Evolutionary conservation across 2,329 filamentous ascomycete species (phyloP).

Genomic region (Neofusicoccum cordaticola): DNA sequence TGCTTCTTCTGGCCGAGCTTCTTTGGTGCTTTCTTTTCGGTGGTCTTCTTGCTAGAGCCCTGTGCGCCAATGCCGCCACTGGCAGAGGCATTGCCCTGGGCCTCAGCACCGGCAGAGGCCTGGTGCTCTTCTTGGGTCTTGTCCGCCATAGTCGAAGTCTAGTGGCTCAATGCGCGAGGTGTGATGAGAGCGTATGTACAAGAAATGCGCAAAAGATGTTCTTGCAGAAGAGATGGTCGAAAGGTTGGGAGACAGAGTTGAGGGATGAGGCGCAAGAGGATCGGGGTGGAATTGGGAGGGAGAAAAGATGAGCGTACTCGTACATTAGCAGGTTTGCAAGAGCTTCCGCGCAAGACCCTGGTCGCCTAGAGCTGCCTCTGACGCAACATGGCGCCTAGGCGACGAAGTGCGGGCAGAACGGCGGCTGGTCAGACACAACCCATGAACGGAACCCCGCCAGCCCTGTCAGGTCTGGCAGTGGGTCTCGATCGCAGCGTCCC

Average conservation of each 20-base stretch:
- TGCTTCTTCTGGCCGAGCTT: conserved; percentile 46
- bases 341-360: conserved; percentile 6
- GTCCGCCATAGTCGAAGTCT: conserved; percentile 21
- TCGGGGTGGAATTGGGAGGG: conserved; percentile 2
- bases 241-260: background rate
- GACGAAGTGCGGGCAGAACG: background rate
- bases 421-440: background rate
- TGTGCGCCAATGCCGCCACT: conserved; percentile 19
- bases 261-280: background rate
- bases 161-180: background rate
- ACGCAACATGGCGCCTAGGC: conserved; percentile 14
- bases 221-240: background rate
- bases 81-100: conserved; percentile 26
- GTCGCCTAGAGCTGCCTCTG: conserved; percentile 9
- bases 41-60: conserved; percentile 36
- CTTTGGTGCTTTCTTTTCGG: conserved; percentile 48
- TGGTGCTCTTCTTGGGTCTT: conserved; percentile 23
- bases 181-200: background rate
- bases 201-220: background rate
- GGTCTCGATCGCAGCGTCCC: conserved; percentile 3
- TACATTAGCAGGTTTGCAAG: conserved; percentile 15
- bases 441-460: background rate
- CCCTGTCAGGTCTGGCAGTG: background rate
- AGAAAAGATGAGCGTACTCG: conserved; percentile 12
- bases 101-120: conserved; percentile 24